Conservation (phyloP, 495 filamentous ascomycete species). For the Aspergillus ellipticus region DNA sequence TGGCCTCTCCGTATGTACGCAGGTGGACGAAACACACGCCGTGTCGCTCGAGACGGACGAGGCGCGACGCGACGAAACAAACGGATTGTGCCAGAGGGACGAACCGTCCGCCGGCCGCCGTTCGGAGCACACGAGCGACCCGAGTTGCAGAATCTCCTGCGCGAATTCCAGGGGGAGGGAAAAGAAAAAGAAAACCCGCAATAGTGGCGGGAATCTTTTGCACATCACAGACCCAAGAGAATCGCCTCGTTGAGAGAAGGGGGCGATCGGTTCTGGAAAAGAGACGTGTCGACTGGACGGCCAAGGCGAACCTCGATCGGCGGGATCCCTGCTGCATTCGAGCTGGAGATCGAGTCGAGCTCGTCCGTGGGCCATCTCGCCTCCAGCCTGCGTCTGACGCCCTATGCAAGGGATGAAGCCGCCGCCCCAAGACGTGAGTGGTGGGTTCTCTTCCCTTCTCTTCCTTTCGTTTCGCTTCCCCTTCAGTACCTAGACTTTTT, state of each 20-base stretch:
- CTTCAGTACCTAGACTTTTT: too few species aligned
- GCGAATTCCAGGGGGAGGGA: neutral
- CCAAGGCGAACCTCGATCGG: conserved; percentile 14
- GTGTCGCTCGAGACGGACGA: neutral
- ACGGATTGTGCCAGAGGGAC: neutral
- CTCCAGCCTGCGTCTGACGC: conserved; percentile 10
- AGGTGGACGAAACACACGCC: neutral
- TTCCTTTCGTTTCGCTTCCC: neutral
- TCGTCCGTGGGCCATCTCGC: conserved; percentile 2
- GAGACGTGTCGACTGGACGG: conserved; percentile 14
- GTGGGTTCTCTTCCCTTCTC: neutral
- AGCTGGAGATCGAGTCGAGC: conserved; percentile 7
- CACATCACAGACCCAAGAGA: conserved; percentile 1
- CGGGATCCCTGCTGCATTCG: conserved; percentile 16
- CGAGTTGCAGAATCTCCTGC: neutral
- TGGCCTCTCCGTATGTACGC: neutral
- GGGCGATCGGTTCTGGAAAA: conserved; percentile 24
- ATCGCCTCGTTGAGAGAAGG: conserved; percentile 17
- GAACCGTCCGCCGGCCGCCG: neutral
- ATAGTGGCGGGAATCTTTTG: neutral
- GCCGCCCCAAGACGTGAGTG: neutral
- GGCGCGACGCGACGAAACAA: neutral
- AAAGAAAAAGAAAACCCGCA: neutral
- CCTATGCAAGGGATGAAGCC: conserved; percentile 22
- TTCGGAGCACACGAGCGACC: conserved; percentile 1